phyloP scores from a whole-genome alignment of 192 early-diverging fungal genomes.

The Dissophora ornata region DNA sequence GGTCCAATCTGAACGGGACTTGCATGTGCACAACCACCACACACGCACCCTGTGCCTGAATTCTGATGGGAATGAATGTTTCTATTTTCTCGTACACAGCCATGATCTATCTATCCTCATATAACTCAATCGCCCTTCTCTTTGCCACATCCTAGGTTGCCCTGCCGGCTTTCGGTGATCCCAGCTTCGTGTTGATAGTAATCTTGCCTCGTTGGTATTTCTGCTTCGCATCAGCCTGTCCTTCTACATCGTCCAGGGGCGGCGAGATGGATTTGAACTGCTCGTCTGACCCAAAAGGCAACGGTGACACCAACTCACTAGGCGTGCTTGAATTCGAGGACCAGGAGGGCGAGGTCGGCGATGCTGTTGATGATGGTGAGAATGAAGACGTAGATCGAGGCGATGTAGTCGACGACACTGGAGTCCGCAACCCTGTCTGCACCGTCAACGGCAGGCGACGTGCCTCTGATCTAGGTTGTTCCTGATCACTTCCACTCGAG shows the following conservation, averaged over 20 bases:
- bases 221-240: neutral
- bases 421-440: slow-evolving; percentile 13
- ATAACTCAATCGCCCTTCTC: too few species aligned
- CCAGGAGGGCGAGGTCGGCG: slow-evolving; percentile 20
- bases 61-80: too few species aligned
- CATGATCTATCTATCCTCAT: too few species aligned
- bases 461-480: slow-evolving; percentile 3
- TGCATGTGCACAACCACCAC: too few species aligned
- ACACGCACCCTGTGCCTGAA: too few species aligned
- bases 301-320: slow-evolving; percentile 11
- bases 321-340: slow-evolving; percentile 13
- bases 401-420: neutral
- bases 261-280: slow-evolving; percentile 33
- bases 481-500: slow-evolving; percentile 44
- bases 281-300: neutral
- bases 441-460: slow-evolving; percentile 4
- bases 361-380: slow-evolving; percentile 1
- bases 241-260: slow-evolving; percentile 10
- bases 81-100: too few species aligned
- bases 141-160: too few species aligned
- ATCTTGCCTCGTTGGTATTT: slow-evolving; percentile 21
- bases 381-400: neutral
- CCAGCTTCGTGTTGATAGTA: slow-evolving; percentile 35
- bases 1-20: too few species aligned
- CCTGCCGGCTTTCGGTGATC: neutral